A percentile compares a stretch with the other conserved stretches of the same genome.
These are phyloP conservation scores for Exophiala xenobiotica DNA, from an alignment of 2,329 filamentous ascomycete species.

Conservation along the genomic window DNA sequence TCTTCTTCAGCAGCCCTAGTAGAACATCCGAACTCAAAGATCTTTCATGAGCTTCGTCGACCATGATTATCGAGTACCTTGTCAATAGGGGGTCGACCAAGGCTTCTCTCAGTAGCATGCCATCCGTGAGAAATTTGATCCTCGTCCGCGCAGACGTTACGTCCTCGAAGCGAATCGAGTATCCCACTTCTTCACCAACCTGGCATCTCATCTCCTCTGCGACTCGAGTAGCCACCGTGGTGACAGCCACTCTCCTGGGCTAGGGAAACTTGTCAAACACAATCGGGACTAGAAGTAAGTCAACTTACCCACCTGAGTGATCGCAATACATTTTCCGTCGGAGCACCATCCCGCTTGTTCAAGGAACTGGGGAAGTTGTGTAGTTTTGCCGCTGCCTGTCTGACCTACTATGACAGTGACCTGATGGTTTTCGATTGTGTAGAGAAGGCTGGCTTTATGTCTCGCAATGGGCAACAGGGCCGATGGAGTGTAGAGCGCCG, in stretches of 20 bases:
- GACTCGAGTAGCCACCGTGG: constrained; percentile 82
- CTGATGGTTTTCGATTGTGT: constrained; percentile 78
- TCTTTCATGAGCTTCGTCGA: constrained; percentile 94
- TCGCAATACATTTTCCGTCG: constrained; percentile 76
- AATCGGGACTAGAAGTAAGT: constrained; percentile 4
- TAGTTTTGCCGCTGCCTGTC: constrained; percentile 93
- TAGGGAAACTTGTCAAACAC: constrained; percentile 40
- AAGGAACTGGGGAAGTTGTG: constrained; percentile 89
- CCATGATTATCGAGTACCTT: constrained; percentile 93
- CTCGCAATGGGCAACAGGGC: constrained; percentile 82
- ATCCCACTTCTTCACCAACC: constrained; percentile 86
- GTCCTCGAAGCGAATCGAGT: constrained; percentile 90
- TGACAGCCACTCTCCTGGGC: constrained; percentile 87
- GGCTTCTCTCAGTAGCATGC: constrained; percentile 84
- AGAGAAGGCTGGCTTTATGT: constrained; percentile 75
- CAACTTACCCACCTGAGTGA: constrained; percentile 74
- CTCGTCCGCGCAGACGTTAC: constrained; percentile 78
- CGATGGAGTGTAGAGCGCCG: constrained; percentile 81
- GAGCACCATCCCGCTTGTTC: constrained; percentile 85
- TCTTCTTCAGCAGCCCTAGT: constrained; percentile 87
- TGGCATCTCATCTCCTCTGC: constrained; percentile 86
- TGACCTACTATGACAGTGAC: constrained; percentile 90
- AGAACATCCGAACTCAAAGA: constrained; percentile 90
- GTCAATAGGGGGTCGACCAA: constrained; percentile 88
- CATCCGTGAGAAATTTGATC: constrained; percentile 96